Conservation (phyloP, 257 asterid genomes). For the Rhazya stricta region DNA sequence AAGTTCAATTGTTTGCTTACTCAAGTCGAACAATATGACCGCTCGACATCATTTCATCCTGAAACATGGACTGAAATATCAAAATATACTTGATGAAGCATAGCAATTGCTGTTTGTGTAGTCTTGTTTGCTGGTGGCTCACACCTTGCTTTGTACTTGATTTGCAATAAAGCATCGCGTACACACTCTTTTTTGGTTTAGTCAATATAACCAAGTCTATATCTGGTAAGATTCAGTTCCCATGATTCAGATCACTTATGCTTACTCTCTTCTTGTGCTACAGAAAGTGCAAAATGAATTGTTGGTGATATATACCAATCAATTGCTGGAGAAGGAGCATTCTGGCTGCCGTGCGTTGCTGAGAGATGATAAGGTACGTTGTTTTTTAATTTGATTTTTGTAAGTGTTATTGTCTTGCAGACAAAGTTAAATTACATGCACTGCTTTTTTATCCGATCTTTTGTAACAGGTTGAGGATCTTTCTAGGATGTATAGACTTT, state of each 20-base stretch:
- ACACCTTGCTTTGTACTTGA: background rate
- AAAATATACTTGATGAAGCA: background rate
- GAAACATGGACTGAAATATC: too few species aligned
- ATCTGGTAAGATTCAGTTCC: background rate
- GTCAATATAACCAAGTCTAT: background rate
- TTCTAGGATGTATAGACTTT: slow-evolving; percentile 57
- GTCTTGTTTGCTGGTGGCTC: background rate
- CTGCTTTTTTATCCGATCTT: background rate
- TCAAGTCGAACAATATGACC: background rate
- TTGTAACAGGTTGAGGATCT: slow-evolving; percentile 46
- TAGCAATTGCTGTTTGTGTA: background rate
- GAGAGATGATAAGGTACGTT: slow-evolving; percentile 46
- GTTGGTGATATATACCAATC: slow-evolving; percentile 32
- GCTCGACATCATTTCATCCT: background rate
- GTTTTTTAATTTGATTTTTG: background rate
- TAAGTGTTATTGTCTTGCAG: background rate
- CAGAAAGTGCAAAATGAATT: slow-evolving; percentile 43
- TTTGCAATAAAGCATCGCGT: too few species aligned
- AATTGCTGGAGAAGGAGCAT: slow-evolving; percentile 54
- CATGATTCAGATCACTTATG: background rate
- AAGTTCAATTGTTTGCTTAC: background rate
- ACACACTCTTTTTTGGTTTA: background rate
- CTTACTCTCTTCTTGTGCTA: background rate
- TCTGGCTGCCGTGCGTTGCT: slow-evolving; percentile 60
- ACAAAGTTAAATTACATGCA: background rate